Conservation (phyloP, 371 early-diverging fungal genomes). For the Apophysomyces ossiformis region DNA sequence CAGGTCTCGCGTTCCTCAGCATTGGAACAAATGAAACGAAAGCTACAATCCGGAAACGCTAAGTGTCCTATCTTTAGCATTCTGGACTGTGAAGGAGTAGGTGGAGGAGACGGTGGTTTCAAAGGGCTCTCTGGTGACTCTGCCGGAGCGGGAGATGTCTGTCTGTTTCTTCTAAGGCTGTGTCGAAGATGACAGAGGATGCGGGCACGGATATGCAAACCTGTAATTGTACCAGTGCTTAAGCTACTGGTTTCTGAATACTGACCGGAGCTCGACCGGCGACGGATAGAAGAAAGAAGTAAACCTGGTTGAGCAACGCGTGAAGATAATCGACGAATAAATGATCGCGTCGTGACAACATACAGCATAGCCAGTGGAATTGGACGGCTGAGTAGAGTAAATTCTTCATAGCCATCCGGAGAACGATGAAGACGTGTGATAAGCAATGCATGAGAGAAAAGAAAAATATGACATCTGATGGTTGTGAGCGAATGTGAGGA, state of each 20-base stretch:
- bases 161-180: slow-evolving; percentile 9
- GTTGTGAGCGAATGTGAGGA: slow-evolving; percentile 29
- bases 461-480: slow-evolving; percentile 30
- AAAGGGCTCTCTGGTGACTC: neutral
- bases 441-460: slow-evolving; percentile 43
- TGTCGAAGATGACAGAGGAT: slow-evolving; percentile 18
- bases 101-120: neutral
- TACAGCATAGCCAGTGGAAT: slow-evolving; percentile 36
- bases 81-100: neutral
- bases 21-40: slow-evolving; percentile 14
- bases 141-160: slow-evolving; percentile 4
- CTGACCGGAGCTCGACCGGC: slow-evolving; percentile 1
- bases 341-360: slow-evolving; percentile 7
- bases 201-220: slow-evolving; percentile 23
- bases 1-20: slow-evolving; percentile 21
- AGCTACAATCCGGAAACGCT: slow-evolving; percentile 17
- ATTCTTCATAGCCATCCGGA: slow-evolving; percentile 23
- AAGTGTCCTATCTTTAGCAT: slow-evolving; percentile 21
- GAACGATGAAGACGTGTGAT: slow-evolving; percentile 29
- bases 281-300: slow-evolving; percentile 5
- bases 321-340: slow-evolving; percentile 1
- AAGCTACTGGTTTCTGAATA: slow-evolving; percentile 3
- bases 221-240: slow-evolving; percentile 11
- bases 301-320: slow-evolving; percentile 4
- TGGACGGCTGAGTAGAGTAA: slow-evolving; percentile 20